Evolutionary conservation across 1,284 basidiomycete genomes (phyloP), one percentile per base, ranked within the genome.

Genomic region (Limonomyces culmigenus): DNA sequence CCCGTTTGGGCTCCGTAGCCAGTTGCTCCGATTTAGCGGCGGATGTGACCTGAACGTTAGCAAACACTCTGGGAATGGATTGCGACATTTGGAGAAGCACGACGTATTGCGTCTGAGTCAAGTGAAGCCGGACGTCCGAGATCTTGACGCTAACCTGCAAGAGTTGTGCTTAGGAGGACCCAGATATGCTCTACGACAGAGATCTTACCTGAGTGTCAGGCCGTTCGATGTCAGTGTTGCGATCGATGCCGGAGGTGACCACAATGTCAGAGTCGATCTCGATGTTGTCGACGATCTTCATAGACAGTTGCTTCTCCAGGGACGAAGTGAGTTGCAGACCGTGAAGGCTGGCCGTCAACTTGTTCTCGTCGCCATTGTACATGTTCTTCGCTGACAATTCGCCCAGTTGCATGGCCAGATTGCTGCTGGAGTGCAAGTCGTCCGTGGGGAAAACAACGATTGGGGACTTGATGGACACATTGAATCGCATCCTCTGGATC

Each of bases 221-320:
- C 37, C 60, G 58, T 32, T 69, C 61, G 10, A 51, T 47, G 38
- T 74, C 65, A 14, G 48, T 47, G 11, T 47, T 50, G 29, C 70
- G 65, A 47, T 80, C 65, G 31, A 70, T 60, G 19, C 55, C 57
- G 35, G 53, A 55, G 5, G 57, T 63, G 52, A 95, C 86, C 18
- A 72, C 58, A 42, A 92, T 58, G 25, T 80, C 68, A 5, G 84
- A 72, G 12, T 62, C 64, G 41, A 97, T 68, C 41, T 81, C 70
- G 37, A 97, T 92, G 47, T 96, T 86, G 47, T 97, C 86, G 33
- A 99, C 81, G 48, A 99, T 85, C 55, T 88, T 91, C 41, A 95
- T 60, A 2, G 57, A 61, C 3, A 66, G 65, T 13, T 63, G 47
- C 35, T 59, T 45, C 32, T 59, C 67, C 19, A 86, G 54, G 31